These are phyloP conservation scores for Cicer chorassanicum DNA, from an alignment of 306 rosid species.

Conservation along the genomic window DNA sequence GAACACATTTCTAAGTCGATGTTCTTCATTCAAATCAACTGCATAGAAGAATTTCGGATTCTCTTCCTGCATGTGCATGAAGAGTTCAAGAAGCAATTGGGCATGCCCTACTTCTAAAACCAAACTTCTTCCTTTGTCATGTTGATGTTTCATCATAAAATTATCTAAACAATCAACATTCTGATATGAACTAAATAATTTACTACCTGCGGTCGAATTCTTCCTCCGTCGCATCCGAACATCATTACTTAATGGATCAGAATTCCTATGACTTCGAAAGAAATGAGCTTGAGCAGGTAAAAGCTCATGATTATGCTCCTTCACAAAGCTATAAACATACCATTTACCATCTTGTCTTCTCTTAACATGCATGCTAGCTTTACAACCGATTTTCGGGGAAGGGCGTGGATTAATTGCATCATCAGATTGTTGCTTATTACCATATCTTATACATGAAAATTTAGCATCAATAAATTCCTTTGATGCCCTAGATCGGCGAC, in stretches of 20 bases:
- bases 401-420: slow-evolving; percentile 74
- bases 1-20: slow-evolving; percentile 64
- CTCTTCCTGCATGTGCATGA: slow-evolving; percentile 69
- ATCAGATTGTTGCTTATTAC: slow-evolving; percentile 72
- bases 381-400: slow-evolving; percentile 70
- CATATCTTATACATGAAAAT: slow-evolving; percentile 68
- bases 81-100: slow-evolving; percentile 62
- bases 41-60: slow-evolving; percentile 68
- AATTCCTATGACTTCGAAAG: slow-evolving; percentile 64
- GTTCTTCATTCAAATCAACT: slow-evolving; percentile 69
- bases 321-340: slow-evolving; percentile 64
- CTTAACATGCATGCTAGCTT: slow-evolving; percentile 71
- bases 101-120: slow-evolving; percentile 63
- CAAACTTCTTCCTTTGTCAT: slow-evolving; percentile 56
- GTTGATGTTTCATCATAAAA: slow-evolving; percentile 58
- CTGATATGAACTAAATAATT: slow-evolving; percentile 59
- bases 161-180: slow-evolving; percentile 64
- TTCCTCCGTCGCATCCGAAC: slow-evolving; percentile 63
- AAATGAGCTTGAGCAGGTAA: slow-evolving; percentile 69
- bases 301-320: slow-evolving; percentile 69
- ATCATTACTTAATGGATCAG: slow-evolving; percentile 56
- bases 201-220: slow-evolving; percentile 51
- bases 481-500: slow-evolving; percentile 70
- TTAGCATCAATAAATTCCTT: slow-evolving; percentile 70
- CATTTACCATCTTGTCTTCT: slow-evolving; percentile 67